Evolutionary conservation across 2,329 filamentous ascomycete genomes (phyloP).

Genomic region (Emergomyces africanus): DNA sequence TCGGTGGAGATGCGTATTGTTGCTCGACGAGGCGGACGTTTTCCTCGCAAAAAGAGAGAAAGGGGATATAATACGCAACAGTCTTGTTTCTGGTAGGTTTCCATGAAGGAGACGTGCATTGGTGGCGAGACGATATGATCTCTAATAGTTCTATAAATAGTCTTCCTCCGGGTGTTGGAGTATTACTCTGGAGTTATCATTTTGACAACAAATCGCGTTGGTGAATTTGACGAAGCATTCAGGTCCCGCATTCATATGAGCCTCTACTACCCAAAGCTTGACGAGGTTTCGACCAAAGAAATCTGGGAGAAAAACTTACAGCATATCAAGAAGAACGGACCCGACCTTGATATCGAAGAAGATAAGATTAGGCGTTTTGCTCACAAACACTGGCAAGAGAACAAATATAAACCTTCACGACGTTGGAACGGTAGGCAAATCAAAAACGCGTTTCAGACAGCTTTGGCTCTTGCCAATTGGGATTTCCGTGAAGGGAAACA

Average conservation of each 20-base stretch:
- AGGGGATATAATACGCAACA: constrained; percentile 27
- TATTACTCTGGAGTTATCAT: constrained; percentile 38
- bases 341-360: constrained; percentile 5
- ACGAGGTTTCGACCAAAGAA: constrained; percentile 8
- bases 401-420: constrained; percentile 6
- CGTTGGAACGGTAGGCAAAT: constrained; percentile 28
- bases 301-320: constrained; percentile 16
- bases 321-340: constrained; percentile 6
- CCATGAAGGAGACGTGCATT: background rate
- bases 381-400: constrained; percentile 7
- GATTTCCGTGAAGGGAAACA: constrained; percentile 6
- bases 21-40: constrained; percentile 34
- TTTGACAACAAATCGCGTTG: constrained; percentile 40
- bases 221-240: constrained; percentile 39
- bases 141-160: constrained; percentile 14
- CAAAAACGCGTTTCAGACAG: constrained; percentile 25
- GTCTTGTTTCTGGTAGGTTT: constrained; percentile 24
- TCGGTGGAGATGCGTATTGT: constrained; percentile 26
- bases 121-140: background rate
- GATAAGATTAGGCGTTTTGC: constrained; percentile 10
- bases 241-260: constrained; percentile 36
- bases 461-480: constrained; percentile 20
- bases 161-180: constrained; percentile 36
- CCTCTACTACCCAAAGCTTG: constrained; percentile 28
- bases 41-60: constrained; percentile 27